Evolutionary conservation across 2,329 filamentous ascomycete species (phyloP).

Genomic region (Hypoxylon sp.): DNA sequence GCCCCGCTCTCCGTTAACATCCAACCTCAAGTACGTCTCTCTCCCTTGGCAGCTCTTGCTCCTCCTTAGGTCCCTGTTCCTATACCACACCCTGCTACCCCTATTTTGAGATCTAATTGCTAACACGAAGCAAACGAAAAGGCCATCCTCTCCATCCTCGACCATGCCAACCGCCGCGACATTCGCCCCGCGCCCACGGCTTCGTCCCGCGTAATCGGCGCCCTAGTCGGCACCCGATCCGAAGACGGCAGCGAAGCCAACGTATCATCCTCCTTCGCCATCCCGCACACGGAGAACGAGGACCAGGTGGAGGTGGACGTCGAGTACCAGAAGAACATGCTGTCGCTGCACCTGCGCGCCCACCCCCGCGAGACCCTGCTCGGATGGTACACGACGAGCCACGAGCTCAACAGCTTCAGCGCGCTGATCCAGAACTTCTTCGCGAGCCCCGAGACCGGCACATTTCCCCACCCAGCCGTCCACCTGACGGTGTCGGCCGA

Average conservation of each 20-base stretch:
- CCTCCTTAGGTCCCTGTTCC: neutral
- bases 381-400: slow-evolving; percentile 98
- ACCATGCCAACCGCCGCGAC: slow-evolving; percentile 94
- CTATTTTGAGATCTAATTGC: slow-evolving; percentile 3
- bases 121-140: slow-evolving; percentile 50
- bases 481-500: slow-evolving; percentile 95
- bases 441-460: slow-evolving; percentile 95
- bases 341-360: slow-evolving; percentile 92
- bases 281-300: slow-evolving; percentile 97
- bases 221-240: slow-evolving; percentile 90
- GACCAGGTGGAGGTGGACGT: slow-evolving; percentile 99
- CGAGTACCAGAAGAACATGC: slow-evolving; percentile 99
- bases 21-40: slow-evolving; percentile 85
- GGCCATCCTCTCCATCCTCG: slow-evolving; percentile 84
- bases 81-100: slow-evolving; percentile 1
- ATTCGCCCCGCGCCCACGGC: slow-evolving; percentile 73
- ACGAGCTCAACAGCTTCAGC: slow-evolving; percentile 98
- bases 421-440: slow-evolving; percentile 99
- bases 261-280: slow-evolving; percentile 96
- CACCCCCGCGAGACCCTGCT: slow-evolving; percentile 94
- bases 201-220: slow-evolving; percentile 96
- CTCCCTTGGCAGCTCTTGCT: neutral
- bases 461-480: slow-evolving; percentile 96
- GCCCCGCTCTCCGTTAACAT: slow-evolving; percentile 94
- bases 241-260: slow-evolving; percentile 98